phyloP scores from a whole-genome alignment of 192 early-diverging fungal species.

The Podila verticillata region DNA sequence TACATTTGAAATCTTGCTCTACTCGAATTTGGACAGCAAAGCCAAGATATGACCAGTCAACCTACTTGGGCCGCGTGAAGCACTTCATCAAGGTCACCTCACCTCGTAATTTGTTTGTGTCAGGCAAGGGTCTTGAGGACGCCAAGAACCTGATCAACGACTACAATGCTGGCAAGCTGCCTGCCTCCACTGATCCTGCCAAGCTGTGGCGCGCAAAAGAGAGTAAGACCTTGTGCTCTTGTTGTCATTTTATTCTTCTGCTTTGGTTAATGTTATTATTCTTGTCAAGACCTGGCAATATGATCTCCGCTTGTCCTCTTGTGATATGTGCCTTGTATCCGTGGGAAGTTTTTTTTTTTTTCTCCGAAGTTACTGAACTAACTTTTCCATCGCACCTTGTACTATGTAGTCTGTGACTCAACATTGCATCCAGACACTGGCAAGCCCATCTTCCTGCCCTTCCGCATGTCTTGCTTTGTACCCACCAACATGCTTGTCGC shows the following conservation, averaged over 20 bases:
- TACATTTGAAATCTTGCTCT: too few species aligned
- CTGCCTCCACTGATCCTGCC: conserved; percentile 50
- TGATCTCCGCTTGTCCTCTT: too few species aligned
- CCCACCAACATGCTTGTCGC: conserved; percentile 85
- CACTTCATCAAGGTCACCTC: conserved; percentile 83
- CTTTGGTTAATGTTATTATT: too few species aligned
- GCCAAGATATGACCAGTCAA: conserved; percentile 70
- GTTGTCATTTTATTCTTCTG: too few species aligned
- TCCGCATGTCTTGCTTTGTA: conserved; percentile 86
- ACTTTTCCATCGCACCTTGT: too few species aligned
- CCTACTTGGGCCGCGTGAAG: conserved; percentile 76
- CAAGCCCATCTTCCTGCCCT: conserved; percentile 79
- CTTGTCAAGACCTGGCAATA: too few species aligned
- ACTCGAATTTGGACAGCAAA: conserved; percentile 46
- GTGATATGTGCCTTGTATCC: too few species aligned
- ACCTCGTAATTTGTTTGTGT: conserved; percentile 75
- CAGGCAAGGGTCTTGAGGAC: conserved; percentile 61
- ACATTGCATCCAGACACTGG: conserved; percentile 87
- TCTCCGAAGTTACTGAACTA: too few species aligned
- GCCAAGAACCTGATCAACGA: conserved; percentile 70
- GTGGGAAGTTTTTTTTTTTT: too few species aligned
- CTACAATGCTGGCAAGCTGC: conserved; percentile 63
- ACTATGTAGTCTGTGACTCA: conserved; percentile 69
- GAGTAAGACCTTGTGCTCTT: conserved; percentile 50
- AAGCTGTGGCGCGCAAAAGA: conserved; percentile 79